Percentiles rank a stretch among this genome's conserved stretches.
phyloP scores from a whole-genome alignment of 768 basidiomycete species.

The Macrolepiota albuminosa region DNA sequence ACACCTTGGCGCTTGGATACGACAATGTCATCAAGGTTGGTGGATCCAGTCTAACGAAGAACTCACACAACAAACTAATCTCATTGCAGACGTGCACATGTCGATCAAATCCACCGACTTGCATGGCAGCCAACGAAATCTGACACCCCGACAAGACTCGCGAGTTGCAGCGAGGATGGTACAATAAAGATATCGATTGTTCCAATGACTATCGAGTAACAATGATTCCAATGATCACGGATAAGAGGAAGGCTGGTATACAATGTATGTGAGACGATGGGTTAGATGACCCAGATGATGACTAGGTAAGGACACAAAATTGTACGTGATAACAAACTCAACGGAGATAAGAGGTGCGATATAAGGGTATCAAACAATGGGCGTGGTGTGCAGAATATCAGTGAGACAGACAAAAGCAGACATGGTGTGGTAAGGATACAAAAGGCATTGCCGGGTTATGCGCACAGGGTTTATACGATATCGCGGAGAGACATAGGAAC shows the following conservation, averaged over 20 bases:
- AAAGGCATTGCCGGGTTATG: conserved; percentile 43
- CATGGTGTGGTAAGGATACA: conserved; percentile 72
- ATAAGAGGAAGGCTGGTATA: conserved; percentile 53
- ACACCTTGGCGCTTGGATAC: conserved; percentile 43
- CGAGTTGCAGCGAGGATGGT: conserved; percentile 91
- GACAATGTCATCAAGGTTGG: conserved; percentile 51
- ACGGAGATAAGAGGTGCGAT: conserved; percentile 37
- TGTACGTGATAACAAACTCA: conserved; percentile 54
- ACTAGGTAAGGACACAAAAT: conserved; percentile 16
- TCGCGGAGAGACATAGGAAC: conserved; percentile 3
- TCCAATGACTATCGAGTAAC: conserved; percentile 46
- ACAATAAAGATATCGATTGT: conserved; percentile 75
- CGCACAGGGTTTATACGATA: conserved; percentile 13
- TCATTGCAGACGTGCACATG: conserved; percentile 58
- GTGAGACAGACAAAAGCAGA: conserved; percentile 26
- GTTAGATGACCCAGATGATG: conserved; percentile 27
- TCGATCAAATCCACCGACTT: conserved; percentile 73
- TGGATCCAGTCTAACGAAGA: conserved; percentile 15
- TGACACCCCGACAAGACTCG: conserved; percentile 46
- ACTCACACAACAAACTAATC: neutral
- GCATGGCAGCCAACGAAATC: conserved; percentile 62
- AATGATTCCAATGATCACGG: conserved; percentile 38
- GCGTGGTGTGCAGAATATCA: conserved; percentile 49
- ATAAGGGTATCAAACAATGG: conserved; percentile 72
- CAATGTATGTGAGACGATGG: conserved; percentile 52